A percentile compares a stretch with the other conserved stretches of the same genome.
phyloP scores from a whole-genome alignment of 371 early-diverging fungal species.

The Phascolomyces articulosus region DNA sequence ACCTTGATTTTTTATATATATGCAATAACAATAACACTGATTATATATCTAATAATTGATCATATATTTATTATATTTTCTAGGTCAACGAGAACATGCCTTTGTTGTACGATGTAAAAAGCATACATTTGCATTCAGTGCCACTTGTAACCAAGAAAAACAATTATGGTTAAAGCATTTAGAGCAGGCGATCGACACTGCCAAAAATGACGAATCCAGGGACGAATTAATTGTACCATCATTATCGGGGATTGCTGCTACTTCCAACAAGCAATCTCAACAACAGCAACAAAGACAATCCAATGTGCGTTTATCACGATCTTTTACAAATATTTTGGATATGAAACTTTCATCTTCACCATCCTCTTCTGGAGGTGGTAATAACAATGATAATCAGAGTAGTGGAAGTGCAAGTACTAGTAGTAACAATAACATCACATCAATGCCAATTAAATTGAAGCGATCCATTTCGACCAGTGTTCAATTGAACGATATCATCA shows the following conservation, averaged over 20 bases:
- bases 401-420: background rate
- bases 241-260: conserved; percentile 27
- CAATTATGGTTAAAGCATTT: conserved; percentile 42
- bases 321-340: conserved; percentile 35
- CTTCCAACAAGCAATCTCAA: conserved; percentile 6
- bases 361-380: background rate
- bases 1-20: too few relatives aligned
- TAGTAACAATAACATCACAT: background rate
- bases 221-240: conserved; percentile 36
- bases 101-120: conserved; percentile 46
- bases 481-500: background rate
- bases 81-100: conserved; percentile 36
- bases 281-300: conserved; percentile 11
- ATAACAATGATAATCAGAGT: background rate
- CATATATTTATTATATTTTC: background rate
- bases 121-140: conserved; percentile 47
- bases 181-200: conserved; percentile 30
- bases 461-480: conserved; percentile 17
- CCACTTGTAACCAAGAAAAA: conserved; percentile 50
- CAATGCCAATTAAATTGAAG: conserved; percentile 8
- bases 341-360: conserved; percentile 9
- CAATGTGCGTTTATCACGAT: conserved; percentile 22
- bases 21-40: too few relatives aligned
- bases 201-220: conserved; percentile 18
- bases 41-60: too few relatives aligned